Percentiles rank a stretch among this genome's conserved stretches.
phyloP scores from a whole-genome alignment of 495 filamentous ascomycete genomes.

The Xylaria curta region DNA sequence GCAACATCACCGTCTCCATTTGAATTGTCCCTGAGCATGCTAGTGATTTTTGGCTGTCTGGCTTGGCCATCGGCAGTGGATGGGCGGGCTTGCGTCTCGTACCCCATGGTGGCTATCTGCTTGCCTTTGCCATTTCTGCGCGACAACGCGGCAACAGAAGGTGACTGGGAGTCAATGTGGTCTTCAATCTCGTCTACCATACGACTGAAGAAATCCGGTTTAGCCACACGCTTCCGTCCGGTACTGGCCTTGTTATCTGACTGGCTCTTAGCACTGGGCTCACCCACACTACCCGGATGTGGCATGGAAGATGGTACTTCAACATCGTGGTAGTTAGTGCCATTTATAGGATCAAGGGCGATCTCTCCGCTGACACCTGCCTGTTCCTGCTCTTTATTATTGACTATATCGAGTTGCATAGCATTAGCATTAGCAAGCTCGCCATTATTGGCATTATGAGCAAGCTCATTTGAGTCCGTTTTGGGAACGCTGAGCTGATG shows the following conservation, averaged over 20 bases:
- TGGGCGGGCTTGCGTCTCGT: constrained; percentile 21
- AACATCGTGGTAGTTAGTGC: constrained; percentile 7
- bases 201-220: constrained; percentile 36
- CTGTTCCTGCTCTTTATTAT: not conserved
- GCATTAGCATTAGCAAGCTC: constrained; percentile 11
- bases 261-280: not conserved
- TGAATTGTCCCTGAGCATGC: constrained; percentile 29
- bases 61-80: constrained; percentile 15
- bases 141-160: constrained; percentile 8
- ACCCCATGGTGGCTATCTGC: not conserved
- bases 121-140: constrained; percentile 19
- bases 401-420: not conserved
- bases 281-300: not conserved
- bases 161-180: constrained; percentile 19
- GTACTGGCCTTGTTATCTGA: constrained; percentile 22
- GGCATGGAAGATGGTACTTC: constrained; percentile 25
- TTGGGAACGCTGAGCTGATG: not conserved
- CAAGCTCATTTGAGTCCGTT: not conserved
- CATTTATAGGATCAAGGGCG: not conserved
- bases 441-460: not conserved
- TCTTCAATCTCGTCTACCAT: constrained; percentile 22
- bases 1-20: constrained; percentile 17
- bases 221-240: constrained; percentile 34
- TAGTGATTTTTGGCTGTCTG: constrained; percentile 33
- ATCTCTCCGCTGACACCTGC: not conserved